A percentile compares a stretch with the other conserved stretches of the same genome.
These are phyloP conservation scores for Kuraishia capsulata DNA, from an alignment of 805 yeast genomes.

Conservation along the genomic window DNA sequence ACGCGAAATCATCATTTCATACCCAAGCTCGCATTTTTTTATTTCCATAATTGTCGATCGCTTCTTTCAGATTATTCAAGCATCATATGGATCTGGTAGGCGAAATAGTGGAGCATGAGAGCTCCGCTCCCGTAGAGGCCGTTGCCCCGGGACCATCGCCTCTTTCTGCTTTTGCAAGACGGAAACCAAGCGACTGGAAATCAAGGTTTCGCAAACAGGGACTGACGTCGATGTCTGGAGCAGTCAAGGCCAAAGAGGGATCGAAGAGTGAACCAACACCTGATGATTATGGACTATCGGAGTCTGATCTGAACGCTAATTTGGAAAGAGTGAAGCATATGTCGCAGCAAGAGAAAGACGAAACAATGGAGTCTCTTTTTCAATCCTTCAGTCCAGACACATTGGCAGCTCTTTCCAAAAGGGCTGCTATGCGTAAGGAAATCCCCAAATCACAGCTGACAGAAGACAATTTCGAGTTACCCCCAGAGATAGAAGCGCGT, in stretches of 20 bases:
- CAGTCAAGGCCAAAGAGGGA: slow-evolving; percentile 2
- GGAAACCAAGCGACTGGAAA: slow-evolving; percentile 42
- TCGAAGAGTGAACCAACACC: too few species aligned
- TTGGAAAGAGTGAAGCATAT: slow-evolving; percentile 48
- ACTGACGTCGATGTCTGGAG: slow-evolving; percentile 16
- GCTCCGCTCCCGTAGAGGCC: slow-evolving; percentile 16
- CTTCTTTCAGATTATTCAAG: too few species aligned
- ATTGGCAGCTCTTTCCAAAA: slow-evolving; percentile 34
- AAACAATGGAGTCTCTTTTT: slow-evolving; percentile 59
- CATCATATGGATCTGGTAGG: slow-evolving; percentile 59
- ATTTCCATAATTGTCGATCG: too few species aligned
- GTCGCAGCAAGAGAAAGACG: slow-evolving; percentile 55
- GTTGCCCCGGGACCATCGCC: slow-evolving; percentile 1
- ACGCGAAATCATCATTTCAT: too few species aligned
- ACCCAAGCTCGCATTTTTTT: too few species aligned
- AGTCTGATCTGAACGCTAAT: slow-evolving; percentile 71
- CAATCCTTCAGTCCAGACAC: slow-evolving; percentile 62
- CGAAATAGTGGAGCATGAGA: slow-evolving; percentile 62
- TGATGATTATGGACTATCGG: slow-evolving; percentile 29
- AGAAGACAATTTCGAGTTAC: not conserved
- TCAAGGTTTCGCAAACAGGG: slow-evolving; percentile 29
- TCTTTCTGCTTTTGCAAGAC: slow-evolving; percentile 3
- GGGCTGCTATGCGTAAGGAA: not conserved
- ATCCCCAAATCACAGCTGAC: too few species aligned
- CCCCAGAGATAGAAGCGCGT: not conserved